Evolutionary conservation across 2,329 filamentous ascomycete genomes (phyloP).

Genomic region (Aspergillus udagawae): DNA sequence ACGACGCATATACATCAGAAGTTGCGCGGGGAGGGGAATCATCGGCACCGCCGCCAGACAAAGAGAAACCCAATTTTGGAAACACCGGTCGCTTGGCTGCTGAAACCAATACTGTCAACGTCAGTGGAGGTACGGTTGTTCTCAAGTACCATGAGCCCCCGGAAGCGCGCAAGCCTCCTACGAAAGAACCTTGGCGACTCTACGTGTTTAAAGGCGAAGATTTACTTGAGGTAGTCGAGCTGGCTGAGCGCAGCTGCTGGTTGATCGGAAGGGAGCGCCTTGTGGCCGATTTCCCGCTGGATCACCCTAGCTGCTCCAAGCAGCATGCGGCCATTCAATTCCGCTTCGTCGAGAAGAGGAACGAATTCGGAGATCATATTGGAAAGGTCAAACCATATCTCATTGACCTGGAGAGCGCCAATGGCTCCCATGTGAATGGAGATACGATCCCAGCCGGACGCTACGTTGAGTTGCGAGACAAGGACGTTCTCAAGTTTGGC

Average conservation of each 20-base stretch:
- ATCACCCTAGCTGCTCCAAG: slow-evolving; percentile 90
- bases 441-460: slow-evolving; percentile 68
- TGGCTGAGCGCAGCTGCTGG: slow-evolving; percentile 80
- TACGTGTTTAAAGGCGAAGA: slow-evolving; percentile 87
- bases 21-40: slow-evolving; percentile 18
- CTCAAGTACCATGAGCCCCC: slow-evolving; percentile 95
- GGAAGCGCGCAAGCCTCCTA: slow-evolving; percentile 82
- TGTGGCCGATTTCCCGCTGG: slow-evolving; percentile 77
- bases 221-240: slow-evolving; percentile 74
- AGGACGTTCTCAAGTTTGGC: slow-evolving; percentile 86
- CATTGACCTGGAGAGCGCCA: slow-evolving; percentile 89
- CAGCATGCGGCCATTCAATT: slow-evolving; percentile 97
- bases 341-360: slow-evolving; percentile 73
- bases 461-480: slow-evolving; percentile 81
- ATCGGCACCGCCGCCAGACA: slow-evolving; percentile 29
- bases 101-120: slow-evolving; percentile 74
- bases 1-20: slow-evolving; percentile 41
- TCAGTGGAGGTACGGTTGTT: slow-evolving; percentile 61
- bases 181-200: slow-evolving; percentile 77
- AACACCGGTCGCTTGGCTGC: slow-evolving; percentile 79
- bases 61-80: slow-evolving; percentile 84
- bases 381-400: slow-evolving; percentile 81
- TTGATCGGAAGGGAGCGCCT: slow-evolving; percentile 74
- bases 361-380: slow-evolving; percentile 80
- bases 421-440: slow-evolving; percentile 81